Base-by-base conservation (phyloP, 2,329 filamentous ascomycete species). In the Talaromyces sp. region DNA sequence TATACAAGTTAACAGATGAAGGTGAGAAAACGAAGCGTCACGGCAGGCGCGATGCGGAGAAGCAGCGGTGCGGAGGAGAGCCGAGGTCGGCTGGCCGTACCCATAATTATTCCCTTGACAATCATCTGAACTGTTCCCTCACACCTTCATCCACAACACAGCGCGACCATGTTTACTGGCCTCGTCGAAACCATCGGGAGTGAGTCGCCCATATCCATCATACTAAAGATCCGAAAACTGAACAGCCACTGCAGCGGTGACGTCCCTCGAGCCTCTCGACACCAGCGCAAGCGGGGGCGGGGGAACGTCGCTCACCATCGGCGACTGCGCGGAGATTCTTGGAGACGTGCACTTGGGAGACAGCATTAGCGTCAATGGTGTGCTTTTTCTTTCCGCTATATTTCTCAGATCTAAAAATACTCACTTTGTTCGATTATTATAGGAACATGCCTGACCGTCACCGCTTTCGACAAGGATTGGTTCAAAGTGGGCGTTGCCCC, bases 401-500 rank as follows among this genome's bases (percentile, higher is more conserved):
- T 19, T 1, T 0, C 31, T 57, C 32, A 24, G 27, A n/a, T n/a
- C n/a, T n/a, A 46, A 56, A 10, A 29, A 5, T 24, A 10, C 43
- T 46, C n/a, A 19, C 24, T 46, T 24, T 31, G 2, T 10, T 54
- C 19, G 24, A 7, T 54, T 26, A 31, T 31, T 52, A 63, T n/a
- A 83, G 81, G 82, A 71, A 92, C 92, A 70, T 99, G 94, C 75
- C 85, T 99, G 57, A 99, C 94, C 12, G 89, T 97, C 59, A 97
- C 88, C n/a, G 79, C 82, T 62, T 88, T 91, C 74, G 79, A 76
- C 59, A 75, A 75, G 58, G 72, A 77, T 19, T 76, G 79, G 65
- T 99, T 99, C 86, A 93, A 90, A 70, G 91, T 97, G 66, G 93
- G 94, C 71, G 88, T 96, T 65, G 91, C 94, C 9, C 94, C 94